Percentiles rank a stretch among this genome's conserved stretches.
Evolutionary conservation across 2,329 filamentous ascomycete genomes (phyloP).

Genomic region (Xylariaceae sp.): DNA sequence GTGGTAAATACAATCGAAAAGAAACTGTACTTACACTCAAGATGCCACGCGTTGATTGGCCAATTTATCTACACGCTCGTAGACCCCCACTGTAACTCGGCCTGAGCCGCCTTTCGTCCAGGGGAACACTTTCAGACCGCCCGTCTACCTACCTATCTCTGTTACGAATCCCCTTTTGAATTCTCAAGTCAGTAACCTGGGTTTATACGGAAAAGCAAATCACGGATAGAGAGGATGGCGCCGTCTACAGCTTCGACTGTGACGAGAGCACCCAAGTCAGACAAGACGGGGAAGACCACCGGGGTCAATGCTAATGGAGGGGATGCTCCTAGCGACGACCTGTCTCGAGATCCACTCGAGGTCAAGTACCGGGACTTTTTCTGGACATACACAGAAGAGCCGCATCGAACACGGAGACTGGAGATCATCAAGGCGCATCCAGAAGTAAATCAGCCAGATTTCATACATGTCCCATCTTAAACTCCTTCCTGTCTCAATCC

Average conservation of each 20-base stretch:
- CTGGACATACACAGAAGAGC: conserved; percentile 99
- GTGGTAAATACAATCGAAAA: too few species aligned
- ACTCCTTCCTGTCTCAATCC: conserved; percentile 11
- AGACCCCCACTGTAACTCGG: too few species aligned
- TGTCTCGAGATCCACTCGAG: conserved; percentile 37
- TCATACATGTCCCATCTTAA: background rate
- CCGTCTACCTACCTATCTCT: background rate
- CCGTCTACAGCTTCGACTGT: conserved; percentile 27
- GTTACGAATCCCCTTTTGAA: background rate
- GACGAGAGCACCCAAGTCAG: conserved; percentile 22
- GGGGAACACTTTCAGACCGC: background rate
- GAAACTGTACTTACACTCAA: too few species aligned
- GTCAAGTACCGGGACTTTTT: conserved; percentile 66
- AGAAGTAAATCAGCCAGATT: conserved; percentile 54
- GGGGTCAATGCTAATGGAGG: conserved; percentile 23
- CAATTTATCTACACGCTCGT: too few species aligned
- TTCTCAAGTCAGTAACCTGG: background rate
- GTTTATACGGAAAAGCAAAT: background rate
- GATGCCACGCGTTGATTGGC: too few species aligned
- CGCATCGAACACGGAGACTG: conserved; percentile 81
- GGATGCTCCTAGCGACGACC: conserved; percentile 15
- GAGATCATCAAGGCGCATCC: conserved; percentile 98
- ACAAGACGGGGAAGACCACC: conserved; percentile 22
- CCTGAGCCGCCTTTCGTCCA: background rate
- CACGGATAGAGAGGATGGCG: conserved; percentile 23